These are phyloP conservation scores for Cladosporium velox DNA, from an alignment of 2,329 filamentous ascomycete genomes.

Conservation along the genomic window DNA sequence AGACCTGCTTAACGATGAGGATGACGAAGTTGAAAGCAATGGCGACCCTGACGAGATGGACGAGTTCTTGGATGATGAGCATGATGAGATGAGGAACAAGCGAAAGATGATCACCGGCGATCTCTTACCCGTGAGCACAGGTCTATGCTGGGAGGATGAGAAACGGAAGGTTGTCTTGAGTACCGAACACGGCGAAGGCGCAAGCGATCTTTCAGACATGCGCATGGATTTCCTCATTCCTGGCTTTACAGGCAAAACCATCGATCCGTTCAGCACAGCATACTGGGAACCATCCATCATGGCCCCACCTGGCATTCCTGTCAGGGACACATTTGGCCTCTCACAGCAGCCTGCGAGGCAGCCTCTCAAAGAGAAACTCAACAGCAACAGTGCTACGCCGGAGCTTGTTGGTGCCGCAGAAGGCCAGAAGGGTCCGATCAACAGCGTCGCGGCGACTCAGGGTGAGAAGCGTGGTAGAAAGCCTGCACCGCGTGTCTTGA, in stretches of 20 bases:
- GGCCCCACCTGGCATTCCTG: slow-evolving; percentile 22
- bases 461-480: slow-evolving; percentile 39
- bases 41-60: slow-evolving; percentile 84
- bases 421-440: slow-evolving; percentile 39
- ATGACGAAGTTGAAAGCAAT: slow-evolving; percentile 69
- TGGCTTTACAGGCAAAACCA: slow-evolving; percentile 51
- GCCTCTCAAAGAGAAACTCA: slow-evolving; percentile 44
- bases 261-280: slow-evolving; percentile 79
- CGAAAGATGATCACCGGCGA: slow-evolving; percentile 63
- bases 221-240: slow-evolving; percentile 35
- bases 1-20: slow-evolving; percentile 64
- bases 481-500: slow-evolving; percentile 50
- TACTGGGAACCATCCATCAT: slow-evolving; percentile 66
- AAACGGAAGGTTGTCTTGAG: slow-evolving; percentile 50
- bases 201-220: slow-evolving; percentile 39
- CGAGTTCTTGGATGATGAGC: slow-evolving; percentile 84
- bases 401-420: slow-evolving; percentile 34
- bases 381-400: slow-evolving; percentile 29
- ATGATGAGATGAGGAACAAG: slow-evolving; percentile 62
- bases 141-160: slow-evolving; percentile 78
- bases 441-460: slow-evolving; percentile 29
- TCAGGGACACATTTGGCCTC: slow-evolving; percentile 13
- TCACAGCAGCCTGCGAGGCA: slow-evolving; percentile 27
- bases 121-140: slow-evolving; percentile 74
- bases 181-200: slow-evolving; percentile 39